A percentile compares a stretch with the other conserved stretches of the same genome.
phyloP scores from a whole-genome alignment of 345 rosid genomes.

The Arabidopsis arenosa region DNA sequence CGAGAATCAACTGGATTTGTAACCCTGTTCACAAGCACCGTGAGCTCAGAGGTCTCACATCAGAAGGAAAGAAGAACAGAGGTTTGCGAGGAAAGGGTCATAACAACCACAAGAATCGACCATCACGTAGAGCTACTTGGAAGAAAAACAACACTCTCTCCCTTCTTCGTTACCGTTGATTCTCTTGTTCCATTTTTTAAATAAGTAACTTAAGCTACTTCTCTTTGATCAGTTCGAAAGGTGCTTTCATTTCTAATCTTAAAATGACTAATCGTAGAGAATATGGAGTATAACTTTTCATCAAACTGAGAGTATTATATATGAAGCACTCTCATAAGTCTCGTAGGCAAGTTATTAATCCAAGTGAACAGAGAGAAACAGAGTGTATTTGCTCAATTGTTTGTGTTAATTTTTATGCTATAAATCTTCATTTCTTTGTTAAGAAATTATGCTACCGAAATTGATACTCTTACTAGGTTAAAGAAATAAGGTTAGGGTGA shows the following conservation, averaged over 20 bases:
- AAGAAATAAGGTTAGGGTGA: constrained; percentile 20
- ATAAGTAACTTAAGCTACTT: too few species aligned
- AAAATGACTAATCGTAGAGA: too few species aligned
- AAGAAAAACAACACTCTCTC: neutral
- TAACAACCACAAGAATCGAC: neutral
- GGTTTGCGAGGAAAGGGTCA: neutral
- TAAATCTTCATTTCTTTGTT: neutral
- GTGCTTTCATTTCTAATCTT: too few species aligned
- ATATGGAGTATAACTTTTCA: neutral
- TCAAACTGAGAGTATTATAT: neutral
- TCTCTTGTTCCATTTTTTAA: neutral
- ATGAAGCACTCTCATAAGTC: neutral
- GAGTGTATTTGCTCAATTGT: constrained; percentile 7
- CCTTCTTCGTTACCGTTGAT: neutral
- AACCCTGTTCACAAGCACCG: neutral
- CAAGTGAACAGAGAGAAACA: constrained; percentile 1
- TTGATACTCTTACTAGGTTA: neutral
- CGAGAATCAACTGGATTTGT: neutral
- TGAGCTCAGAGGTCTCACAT: neutral
- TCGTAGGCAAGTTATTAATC: neutral
- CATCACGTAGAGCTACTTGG: neutral
- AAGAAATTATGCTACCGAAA: neutral
- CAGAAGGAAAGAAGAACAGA: neutral
- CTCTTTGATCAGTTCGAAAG: too few species aligned
- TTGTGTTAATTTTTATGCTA: neutral